Evolutionary conservation across 2,329 filamentous ascomycete species (phyloP), one percentile per base, ranked within the genome.

Genomic region (Myriosclerotinia scirpicola): DNA sequence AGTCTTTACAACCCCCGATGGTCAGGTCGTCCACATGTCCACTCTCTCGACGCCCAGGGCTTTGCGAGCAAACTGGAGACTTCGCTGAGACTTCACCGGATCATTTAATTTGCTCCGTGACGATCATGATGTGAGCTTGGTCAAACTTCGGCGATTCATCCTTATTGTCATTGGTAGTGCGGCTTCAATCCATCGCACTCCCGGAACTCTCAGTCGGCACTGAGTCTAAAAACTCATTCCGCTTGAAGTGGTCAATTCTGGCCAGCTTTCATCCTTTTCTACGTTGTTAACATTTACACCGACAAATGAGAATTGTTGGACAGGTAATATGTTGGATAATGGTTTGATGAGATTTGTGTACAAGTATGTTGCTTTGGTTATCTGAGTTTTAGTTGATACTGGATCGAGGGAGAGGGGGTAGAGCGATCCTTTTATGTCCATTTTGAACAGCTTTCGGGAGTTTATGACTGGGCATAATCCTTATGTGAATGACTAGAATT

Each of bases 71-170:
- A 22, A 60, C 48, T 60, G 30, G 30, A 34, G 56, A 36, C 56
- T 46, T 34, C 26, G 42, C 40, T 38, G 40, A 46, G 55, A 44
- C 55, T 46, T 46, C 55, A n/a, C 42, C 26, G 26, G 44, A 36
- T 44, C n/a, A 26, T 60, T 60, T n/a, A 50, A 38, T 20, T 22
- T 60, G 26, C 46, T 40, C 44, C 17, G 44, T 36, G 56, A 36
- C 44, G 56, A 60, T 60, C 42, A 60, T 38, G 12, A 44, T 30
- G 48, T 48, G 30, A 36, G 42, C 56, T 34, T 60, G 42, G 42
- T 36, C 30, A 59, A 17, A 48, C 30, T 48, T n/a, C 30, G 42
- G 42, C 20, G 11, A 48, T 36, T 11, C 8, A 54, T 38, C 11
- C 30, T 20, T 44, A n/a, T 26, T 22, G 42, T 30, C 56, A 17